Evolutionary conservation across 1,284 basidiomycete species (phyloP).

Genomic region (Vanrija humicola): DNA sequence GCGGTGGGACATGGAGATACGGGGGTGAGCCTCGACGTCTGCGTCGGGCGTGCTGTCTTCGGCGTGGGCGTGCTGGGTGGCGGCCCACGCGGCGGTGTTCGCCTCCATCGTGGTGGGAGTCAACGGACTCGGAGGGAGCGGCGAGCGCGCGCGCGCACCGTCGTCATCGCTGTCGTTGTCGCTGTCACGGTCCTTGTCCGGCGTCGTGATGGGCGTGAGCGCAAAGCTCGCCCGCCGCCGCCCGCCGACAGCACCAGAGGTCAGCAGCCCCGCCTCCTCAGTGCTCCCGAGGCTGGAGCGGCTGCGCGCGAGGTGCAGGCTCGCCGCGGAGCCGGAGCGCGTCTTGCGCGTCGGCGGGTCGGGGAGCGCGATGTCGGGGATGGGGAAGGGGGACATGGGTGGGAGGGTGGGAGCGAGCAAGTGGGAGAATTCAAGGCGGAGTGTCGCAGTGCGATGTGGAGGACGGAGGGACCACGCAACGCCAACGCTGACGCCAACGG

Average conservation of each 20-base stretch:
- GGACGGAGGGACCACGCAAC: neutral
- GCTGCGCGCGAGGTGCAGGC: constrained; percentile 4
- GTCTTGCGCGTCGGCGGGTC: neutral
- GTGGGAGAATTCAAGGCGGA: neutral
- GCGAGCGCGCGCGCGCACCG: neutral
- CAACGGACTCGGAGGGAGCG: neutral
- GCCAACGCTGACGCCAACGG: neutral
- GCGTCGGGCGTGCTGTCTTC: neutral
- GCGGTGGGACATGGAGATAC: neutral
- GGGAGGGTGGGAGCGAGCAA: no score
- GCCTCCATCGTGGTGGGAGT: neutral
- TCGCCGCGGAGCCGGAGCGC: neutral
- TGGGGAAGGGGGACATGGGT: neutral
- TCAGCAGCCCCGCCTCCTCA: no score
- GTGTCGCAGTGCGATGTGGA: neutral
- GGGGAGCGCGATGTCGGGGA: neutral
- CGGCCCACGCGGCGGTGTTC: neutral
- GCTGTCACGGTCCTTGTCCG: no score
- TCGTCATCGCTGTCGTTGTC: neutral
- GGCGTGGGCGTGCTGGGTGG: neutral
- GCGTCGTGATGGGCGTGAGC: no score
- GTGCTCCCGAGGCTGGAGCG: neutral
- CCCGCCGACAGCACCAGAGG: no score
- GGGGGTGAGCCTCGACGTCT: neutral
- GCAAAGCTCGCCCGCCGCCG: no score